phyloP scores from a whole-genome alignment of 202 grass and related monocot species.

The Cymbopogon flexuosus region DNA sequence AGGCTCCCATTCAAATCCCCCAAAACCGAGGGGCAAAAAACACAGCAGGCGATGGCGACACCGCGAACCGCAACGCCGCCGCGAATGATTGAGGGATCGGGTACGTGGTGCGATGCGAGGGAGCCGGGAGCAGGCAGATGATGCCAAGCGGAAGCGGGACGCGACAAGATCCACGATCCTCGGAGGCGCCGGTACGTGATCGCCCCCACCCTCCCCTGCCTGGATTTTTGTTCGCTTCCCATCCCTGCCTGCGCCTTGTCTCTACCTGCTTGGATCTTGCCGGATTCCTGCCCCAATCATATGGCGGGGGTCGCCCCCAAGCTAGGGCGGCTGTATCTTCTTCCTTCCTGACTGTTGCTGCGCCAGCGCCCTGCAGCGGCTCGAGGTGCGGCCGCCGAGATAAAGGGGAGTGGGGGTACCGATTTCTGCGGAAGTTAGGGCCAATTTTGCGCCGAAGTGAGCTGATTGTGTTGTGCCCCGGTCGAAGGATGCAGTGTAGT shows the following conservation, averaged over 20 bases:
- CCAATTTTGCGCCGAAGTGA: neutral
- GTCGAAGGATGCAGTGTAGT: neutral
- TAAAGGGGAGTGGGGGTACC: neutral
- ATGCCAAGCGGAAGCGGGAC: slow-evolving; percentile 34
- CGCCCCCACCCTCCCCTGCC: slow-evolving; percentile 24
- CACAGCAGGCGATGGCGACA: neutral
- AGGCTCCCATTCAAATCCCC: too few species aligned
- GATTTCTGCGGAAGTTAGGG: neutral
- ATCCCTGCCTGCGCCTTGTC: slow-evolving; percentile 9
- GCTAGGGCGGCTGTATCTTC: slow-evolving; percentile 6
- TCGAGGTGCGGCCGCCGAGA: neutral
- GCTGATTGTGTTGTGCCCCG: neutral
- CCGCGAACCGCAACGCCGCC: neutral
- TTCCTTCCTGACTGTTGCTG: neutral
- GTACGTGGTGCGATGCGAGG: neutral
- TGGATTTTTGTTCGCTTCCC: slow-evolving; percentile 46
- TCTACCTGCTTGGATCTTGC: slow-evolving; percentile 38
- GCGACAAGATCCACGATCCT: slow-evolving; percentile 56
- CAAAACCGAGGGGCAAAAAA: neutral
- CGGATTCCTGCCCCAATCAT: slow-evolving; percentile 33
- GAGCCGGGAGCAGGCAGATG: neutral
- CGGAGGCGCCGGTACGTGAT: slow-evolving; percentile 36
- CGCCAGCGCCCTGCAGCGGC: neutral
- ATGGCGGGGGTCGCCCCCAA: neutral
- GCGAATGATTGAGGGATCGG: slow-evolving; percentile 33